phyloP scores from a whole-genome alignment of 176 grass and related monocot species.

The Juncus inflexus region DNA sequence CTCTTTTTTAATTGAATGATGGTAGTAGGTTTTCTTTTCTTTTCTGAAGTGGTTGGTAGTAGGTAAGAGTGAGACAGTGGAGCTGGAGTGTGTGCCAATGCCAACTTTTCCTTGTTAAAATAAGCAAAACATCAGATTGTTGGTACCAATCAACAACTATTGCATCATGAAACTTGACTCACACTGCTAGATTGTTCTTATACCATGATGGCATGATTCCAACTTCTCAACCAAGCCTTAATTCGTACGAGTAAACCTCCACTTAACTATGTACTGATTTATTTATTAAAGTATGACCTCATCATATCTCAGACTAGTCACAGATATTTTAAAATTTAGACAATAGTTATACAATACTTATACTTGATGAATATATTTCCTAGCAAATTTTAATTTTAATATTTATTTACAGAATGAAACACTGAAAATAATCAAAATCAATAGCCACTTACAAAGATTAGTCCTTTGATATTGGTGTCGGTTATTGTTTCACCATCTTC shows the following conservation, averaged over 20 bases:
- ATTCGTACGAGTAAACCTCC: background rate
- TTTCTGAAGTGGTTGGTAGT: background rate
- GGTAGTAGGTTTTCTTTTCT: no score
- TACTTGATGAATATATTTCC: no score
- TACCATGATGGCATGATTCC: background rate
- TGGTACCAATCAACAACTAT: slow-evolving; percentile 3
- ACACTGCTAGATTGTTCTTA: slow-evolving; percentile 6
- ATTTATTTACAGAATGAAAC: background rate
- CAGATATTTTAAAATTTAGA: no score
- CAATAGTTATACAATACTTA: background rate
- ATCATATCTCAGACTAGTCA: no score
- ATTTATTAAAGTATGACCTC: no score
- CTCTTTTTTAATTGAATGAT: no score
- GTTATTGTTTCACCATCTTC: slow-evolving; percentile 58
- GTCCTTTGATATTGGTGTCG: slow-evolving; percentile 82
- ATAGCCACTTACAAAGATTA: slow-evolving; percentile 68
- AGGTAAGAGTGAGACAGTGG: slow-evolving; percentile 13
- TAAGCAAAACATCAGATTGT: background rate
- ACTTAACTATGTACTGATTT: no score
- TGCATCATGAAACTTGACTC: background rate
- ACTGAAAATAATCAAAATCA: background rate
- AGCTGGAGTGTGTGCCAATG: background rate
- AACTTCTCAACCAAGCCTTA: slow-evolving; percentile 23
- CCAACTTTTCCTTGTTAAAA: no score
- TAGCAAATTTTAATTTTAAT: background rate